A percentile compares a stretch with the other conserved stretches of the same genome.
Conservation (phyloP, 2,329 filamentous ascomycete genomes). For the Tolypocladium sp. region DNA sequence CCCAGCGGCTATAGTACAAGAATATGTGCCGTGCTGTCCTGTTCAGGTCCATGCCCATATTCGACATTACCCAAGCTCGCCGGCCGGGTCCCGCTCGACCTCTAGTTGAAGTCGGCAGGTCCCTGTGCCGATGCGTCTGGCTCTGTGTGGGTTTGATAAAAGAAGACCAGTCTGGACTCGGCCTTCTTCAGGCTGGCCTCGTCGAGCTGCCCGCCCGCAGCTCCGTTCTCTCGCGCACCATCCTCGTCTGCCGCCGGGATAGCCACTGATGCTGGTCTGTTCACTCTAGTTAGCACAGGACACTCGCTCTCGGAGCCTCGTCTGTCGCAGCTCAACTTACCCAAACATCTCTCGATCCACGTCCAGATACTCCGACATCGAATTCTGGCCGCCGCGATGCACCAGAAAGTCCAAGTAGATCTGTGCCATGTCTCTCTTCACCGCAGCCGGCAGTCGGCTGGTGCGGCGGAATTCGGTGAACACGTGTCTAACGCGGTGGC, state of each 20-base stretch:
- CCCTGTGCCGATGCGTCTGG: conserved; percentile 37
- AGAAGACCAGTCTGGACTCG: conserved; percentile 40
- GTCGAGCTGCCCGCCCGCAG: conserved; percentile 35
- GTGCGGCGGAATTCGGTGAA: conserved; percentile 66
- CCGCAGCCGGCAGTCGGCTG: conserved; percentile 56
- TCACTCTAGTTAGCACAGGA: not conserved
- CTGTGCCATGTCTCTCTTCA: conserved; percentile 67
- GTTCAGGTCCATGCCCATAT: not conserved
- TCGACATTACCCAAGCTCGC: not conserved
- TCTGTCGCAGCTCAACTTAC: conserved; percentile 31
- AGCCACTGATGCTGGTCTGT: conserved; percentile 12
- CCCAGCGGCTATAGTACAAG: conserved; percentile 4
- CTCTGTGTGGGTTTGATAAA: conserved; percentile 43
- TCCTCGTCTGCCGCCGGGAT: conserved; percentile 5
- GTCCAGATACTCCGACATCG: conserved; percentile 76
- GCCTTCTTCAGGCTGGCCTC: conserved; percentile 40
- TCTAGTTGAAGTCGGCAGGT: conserved; percentile 42
- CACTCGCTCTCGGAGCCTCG: not conserved
- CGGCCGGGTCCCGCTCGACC: not conserved
- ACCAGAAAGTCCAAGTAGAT: conserved; percentile 78
- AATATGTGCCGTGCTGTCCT: not conserved
- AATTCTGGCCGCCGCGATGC: conserved; percentile 69
- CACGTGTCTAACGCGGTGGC: conserved; percentile 70
- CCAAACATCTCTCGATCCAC: conserved; percentile 85
- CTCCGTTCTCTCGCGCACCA: conserved; percentile 36